Evolutionary conservation across 2,329 filamentous ascomycete species (phyloP).

Genomic region (Zalaria sp.): DNA sequence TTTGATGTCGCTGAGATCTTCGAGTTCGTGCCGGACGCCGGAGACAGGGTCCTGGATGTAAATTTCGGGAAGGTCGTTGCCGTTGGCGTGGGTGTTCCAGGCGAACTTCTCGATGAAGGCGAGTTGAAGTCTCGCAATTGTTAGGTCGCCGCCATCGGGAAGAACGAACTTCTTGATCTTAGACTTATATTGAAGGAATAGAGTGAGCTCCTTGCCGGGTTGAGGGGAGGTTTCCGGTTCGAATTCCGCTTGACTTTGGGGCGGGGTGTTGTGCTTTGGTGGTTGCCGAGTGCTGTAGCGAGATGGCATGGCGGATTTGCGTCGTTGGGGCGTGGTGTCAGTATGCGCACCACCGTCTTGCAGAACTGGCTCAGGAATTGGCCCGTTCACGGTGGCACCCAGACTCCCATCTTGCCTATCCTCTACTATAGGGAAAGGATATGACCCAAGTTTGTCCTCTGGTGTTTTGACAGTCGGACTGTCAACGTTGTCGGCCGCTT

Average conservation of each 20-base stretch:
- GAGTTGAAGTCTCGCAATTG: slow-evolving; percentile 75
- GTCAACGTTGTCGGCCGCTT: slow-evolving; percentile 17
- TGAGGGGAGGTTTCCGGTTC: slow-evolving; percentile 50
- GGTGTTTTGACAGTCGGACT: slow-evolving; percentile 44
- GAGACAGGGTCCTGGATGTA: slow-evolving; percentile 95
- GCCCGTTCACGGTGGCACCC: slow-evolving; percentile 20
- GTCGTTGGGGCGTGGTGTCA: not conserved
- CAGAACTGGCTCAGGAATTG: slow-evolving; percentile 15
- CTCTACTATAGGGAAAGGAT: slow-evolving; percentile 12
- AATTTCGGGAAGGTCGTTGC: slow-evolving; percentile 84
- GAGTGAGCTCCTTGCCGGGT: slow-evolving; percentile 71
- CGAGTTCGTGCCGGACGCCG: slow-evolving; percentile 89
- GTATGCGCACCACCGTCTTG: not conserved
- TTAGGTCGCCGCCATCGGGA: slow-evolving; percentile 70
- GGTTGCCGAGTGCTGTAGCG: slow-evolving; percentile 7
- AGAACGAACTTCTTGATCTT: slow-evolving; percentile 95
- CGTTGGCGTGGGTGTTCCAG: slow-evolving; percentile 94
- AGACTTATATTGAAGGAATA: slow-evolving; percentile 93
- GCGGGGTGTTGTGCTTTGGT: slow-evolving; percentile 19
- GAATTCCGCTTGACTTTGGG: slow-evolving; percentile 23
- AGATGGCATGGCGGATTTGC: slow-evolving; percentile 3
- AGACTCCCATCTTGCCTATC: slow-evolving; percentile 7
- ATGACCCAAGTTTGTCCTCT: slow-evolving; percentile 45
- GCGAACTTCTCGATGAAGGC: slow-evolving; percentile 99
- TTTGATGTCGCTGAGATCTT: slow-evolving; percentile 86